Evolutionary conservation across 768 basidiomycete species (phyloP), one percentile per base, ranked within the genome.

Genomic region (Boletus sp.): DNA sequence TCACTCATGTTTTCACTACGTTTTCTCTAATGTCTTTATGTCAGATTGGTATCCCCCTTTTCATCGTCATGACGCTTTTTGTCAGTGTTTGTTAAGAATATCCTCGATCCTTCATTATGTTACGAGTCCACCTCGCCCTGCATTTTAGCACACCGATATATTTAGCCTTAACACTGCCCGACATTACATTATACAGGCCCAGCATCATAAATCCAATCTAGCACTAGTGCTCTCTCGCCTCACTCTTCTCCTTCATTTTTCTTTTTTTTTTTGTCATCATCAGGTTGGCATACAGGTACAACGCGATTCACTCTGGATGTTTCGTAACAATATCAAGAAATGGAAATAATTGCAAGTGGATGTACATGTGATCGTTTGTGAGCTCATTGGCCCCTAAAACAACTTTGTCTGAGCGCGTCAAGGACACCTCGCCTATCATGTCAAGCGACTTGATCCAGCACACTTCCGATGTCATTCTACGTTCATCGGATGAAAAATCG

Each of bases 171-270:
- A 46, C 50, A 41, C 49, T 10, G 29, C 15, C 42, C 52, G 56
- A 50, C 53, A 55, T 44, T 69, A 68, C 59, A 65, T 60, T 68
- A 70, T 56, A 49, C 61, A 56, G 59, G 51, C 60, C 38, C 58
- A 29, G 59, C 64, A 68, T 58, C 50, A 37, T 70, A 66, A 60
- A 63, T 55, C 9, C 55, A 57, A 63, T 63, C 63, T 65, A 68
- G 68, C 67, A 55, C 27, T 50, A 43, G 41, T 54, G 48, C 56
- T 53, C 56, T 47, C 47, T 33, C 23, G 21, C 35, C 43, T 55
- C 13, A 11, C 30, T 32, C 29, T 48, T 33, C 1, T 17, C 15
- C 17, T 51, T 35, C 1, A 17, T 29, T 13, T 29, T 38, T 48
- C 14, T 2, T 39, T 39, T 25, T 8, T 21, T 51, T 56, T 55